These are phyloP conservation scores for Agroathelia rolfsii DNA, from an alignment of 1,284 basidiomycete genomes.

Conservation along the genomic window DNA sequence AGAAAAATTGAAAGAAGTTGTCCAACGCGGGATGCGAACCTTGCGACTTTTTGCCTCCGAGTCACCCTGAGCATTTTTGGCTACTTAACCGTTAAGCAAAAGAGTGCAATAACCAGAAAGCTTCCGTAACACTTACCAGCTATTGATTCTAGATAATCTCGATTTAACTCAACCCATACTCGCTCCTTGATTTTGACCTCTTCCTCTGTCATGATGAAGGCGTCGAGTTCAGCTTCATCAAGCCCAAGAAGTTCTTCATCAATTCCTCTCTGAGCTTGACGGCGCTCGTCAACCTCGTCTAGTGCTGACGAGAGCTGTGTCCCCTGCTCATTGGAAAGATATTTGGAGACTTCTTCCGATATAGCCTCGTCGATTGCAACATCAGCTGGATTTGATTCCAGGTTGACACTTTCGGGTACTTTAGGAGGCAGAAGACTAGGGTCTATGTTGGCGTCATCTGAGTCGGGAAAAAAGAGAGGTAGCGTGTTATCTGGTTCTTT, in stretches of 20 bases:
- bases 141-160: slow-evolving; percentile 85
- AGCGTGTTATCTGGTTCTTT: slow-evolving; percentile 13
- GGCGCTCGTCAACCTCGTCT: slow-evolving; percentile 51
- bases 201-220: slow-evolving; percentile 74
- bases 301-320: slow-evolving; percentile 45
- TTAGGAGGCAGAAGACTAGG: slow-evolving; percentile 32
- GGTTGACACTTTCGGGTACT: slow-evolving; percentile 15
- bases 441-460: slow-evolving; percentile 45
- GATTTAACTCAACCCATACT: slow-evolving; percentile 95
- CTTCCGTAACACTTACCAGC: slow-evolving; percentile 50
- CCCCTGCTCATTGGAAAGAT: slow-evolving; percentile 49
- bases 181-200: slow-evolving; percentile 89
- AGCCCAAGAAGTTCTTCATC: slow-evolving; percentile 68
- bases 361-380: slow-evolving; percentile 40
- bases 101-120: slow-evolving; percentile 7
- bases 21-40: slow-evolving; percentile 45
- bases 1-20: slow-evolving; percentile 15
- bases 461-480: slow-evolving; percentile 33
- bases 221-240: slow-evolving; percentile 90
- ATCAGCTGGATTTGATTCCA: slow-evolving; percentile 7
- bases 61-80: slow-evolving; percentile 55
- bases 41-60: slow-evolving; percentile 55
- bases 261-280: slow-evolving; percentile 37
- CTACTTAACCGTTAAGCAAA: slow-evolving; percentile 43
- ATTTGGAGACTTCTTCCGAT: slow-evolving; percentile 56